phyloP scores from a whole-genome alignment of 2,329 filamentous ascomycete genomes.

The Blumeriella jaapii region DNA sequence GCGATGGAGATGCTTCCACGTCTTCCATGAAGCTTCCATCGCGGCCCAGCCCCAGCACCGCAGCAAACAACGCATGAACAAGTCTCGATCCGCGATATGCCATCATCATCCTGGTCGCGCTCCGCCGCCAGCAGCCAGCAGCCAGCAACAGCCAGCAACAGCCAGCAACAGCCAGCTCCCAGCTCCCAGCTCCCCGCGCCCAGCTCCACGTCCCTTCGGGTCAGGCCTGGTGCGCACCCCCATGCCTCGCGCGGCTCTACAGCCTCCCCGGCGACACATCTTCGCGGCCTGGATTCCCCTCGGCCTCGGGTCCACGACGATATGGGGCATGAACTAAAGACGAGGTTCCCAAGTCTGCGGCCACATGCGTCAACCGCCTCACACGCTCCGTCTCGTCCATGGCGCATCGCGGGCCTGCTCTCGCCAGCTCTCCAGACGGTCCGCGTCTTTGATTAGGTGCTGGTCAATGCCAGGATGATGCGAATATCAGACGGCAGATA shows the following conservation, averaged over 20 bases:
- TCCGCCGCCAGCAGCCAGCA: neutral
- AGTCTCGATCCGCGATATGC: conserved; percentile 1
- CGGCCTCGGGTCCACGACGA: conserved; percentile 14
- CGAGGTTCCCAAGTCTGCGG: conserved; percentile 14
- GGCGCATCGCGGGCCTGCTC: conserved; percentile 38
- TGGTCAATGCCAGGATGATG: conserved; percentile 23
- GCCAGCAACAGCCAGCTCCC: too few species aligned
- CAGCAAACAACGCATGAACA: neutral
- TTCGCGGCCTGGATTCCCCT: conserved; percentile 9
- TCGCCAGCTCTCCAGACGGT: conserved; percentile 32
- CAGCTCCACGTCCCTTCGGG: conserved; percentile 4
- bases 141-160: too few species aligned
- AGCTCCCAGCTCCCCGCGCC: too few species aligned
- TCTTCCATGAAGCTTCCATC: conserved; percentile 3
- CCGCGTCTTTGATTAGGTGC: conserved; percentile 23
- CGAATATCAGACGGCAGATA: conserved; percentile 27
- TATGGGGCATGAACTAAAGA: conserved; percentile 19
- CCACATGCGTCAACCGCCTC: conserved; percentile 17
- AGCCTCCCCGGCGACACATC: too few species aligned
- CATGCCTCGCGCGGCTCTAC: conserved; percentile 16
- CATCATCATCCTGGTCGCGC: neutral
- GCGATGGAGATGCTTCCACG: conserved; percentile 3
- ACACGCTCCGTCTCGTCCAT: conserved; percentile 38
- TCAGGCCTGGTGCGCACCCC: neutral
- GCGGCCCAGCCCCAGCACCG: neutral